phyloP scores from a whole-genome alignment of 139 green algal species.

The Pseudopediastrum boryanum region DNA sequence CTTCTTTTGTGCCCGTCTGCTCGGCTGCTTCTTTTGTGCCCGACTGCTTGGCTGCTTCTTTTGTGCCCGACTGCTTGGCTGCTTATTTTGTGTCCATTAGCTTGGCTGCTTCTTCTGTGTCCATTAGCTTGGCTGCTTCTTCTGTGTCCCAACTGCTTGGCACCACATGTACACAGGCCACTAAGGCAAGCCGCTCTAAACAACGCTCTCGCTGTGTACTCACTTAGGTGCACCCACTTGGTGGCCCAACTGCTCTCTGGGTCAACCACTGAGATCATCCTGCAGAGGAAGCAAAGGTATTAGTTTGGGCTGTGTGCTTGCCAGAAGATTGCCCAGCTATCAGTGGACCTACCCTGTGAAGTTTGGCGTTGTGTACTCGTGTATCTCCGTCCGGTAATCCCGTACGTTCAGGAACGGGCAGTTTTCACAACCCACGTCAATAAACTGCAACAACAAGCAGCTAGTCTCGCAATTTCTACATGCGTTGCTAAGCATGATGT shows the following conservation, averaged over 20 bases:
- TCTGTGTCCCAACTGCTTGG: not conserved
- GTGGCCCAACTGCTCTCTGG: conserved; percentile 66
- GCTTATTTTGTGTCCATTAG: not conserved
- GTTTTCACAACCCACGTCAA: conserved; percentile 77
- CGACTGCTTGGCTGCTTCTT: not conserved
- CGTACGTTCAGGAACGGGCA: conserved; percentile 69
- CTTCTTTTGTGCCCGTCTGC: too few relatives aligned
- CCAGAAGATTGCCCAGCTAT: not conserved
- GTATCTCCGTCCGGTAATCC: conserved; percentile 56
- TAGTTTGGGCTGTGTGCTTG: not conserved
- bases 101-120: not conserved
- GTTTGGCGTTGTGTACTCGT: conserved; percentile 76
- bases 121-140: not conserved
- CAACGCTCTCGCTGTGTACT: not conserved
- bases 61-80: not conserved
- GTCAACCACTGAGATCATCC: conserved; percentile 72
- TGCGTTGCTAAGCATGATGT: not conserved
- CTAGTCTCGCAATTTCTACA: not conserved
- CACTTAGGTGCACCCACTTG: conserved; percentile 74
- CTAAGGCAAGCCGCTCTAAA: not conserved
- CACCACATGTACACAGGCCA: not conserved
- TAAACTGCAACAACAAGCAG: conserved; percentile 43
- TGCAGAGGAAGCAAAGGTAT: conserved; percentile 9
- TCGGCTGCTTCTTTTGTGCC: not conserved
- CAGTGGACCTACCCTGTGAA: conserved; percentile 62